Evolutionary conservation across 2,329 filamentous ascomycete species (phyloP).

Genomic region (Elsinoe arachidis): DNA sequence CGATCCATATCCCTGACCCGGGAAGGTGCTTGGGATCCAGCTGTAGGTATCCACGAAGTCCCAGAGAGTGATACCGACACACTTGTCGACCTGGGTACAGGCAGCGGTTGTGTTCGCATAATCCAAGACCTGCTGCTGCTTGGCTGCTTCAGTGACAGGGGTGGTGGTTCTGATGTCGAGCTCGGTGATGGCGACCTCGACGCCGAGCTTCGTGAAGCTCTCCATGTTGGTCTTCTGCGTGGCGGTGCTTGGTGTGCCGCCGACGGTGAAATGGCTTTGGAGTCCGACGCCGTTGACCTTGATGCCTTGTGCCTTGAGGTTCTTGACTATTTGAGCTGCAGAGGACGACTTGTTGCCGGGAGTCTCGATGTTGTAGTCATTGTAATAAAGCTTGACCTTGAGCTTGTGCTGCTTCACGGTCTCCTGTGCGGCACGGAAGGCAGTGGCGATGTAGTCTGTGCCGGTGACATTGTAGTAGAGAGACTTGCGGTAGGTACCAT

Average conservation of each 20-base stretch:
- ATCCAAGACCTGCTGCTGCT: slow-evolving; percentile 40
- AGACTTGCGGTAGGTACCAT: slow-evolving; percentile 44
- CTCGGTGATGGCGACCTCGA: slow-evolving; percentile 55
- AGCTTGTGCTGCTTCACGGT: slow-evolving; percentile 48
- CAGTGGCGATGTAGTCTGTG: slow-evolving; percentile 48
- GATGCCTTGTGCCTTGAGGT: slow-evolving; percentile 30
- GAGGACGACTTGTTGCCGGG: slow-evolving; percentile 39
- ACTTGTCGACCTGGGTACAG: slow-evolving; percentile 29
- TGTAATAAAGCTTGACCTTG: slow-evolving; percentile 52
- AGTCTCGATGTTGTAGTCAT: slow-evolving; percentile 56
- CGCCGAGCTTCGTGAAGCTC: slow-evolving; percentile 43
- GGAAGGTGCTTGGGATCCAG: slow-evolving; percentile 33
- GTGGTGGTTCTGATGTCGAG: slow-evolving; percentile 47
- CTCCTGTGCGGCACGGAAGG: slow-evolving; percentile 48
- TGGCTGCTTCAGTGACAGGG: slow-evolving; percentile 35
- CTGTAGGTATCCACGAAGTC: slow-evolving; percentile 34
- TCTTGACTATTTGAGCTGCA: slow-evolving; percentile 28
- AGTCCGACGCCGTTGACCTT: slow-evolving; percentile 55
- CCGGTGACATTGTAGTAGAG: slow-evolving; percentile 51
- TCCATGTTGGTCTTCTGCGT: slow-evolving; percentile 40
- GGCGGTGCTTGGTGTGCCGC: slow-evolving; percentile 40
- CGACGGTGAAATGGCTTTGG: slow-evolving; percentile 53
- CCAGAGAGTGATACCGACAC: slow-evolving; percentile 34
- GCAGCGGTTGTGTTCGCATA: slow-evolving; percentile 34
- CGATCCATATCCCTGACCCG: slow-evolving; percentile 30